Evolutionary conservation across 495 filamentous ascomycete species (phyloP), one percentile per base, ranked within the genome.

Genomic region (Penicillium tannophilum): DNA sequence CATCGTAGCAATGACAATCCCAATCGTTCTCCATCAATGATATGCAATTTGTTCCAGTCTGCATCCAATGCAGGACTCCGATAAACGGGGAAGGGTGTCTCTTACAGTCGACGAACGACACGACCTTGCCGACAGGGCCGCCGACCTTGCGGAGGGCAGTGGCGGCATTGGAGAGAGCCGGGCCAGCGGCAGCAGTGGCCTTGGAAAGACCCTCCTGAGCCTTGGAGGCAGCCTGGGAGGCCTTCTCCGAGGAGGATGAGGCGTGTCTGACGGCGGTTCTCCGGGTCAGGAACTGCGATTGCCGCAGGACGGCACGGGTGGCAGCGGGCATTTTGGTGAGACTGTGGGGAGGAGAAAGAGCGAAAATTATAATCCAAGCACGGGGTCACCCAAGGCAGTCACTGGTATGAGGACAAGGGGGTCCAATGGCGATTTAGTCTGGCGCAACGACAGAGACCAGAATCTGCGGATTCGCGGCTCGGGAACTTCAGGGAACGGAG

Each of bases 101-200:
- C 92, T 83, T 84, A 99, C 94, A 86, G 81, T 97, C 90, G 72
- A 92, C 77, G 66, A 92, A 90, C 55, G 82, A 80, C 70, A 97
- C 86, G 63, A 93, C 70, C 72, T 82, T 85, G 61, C 91, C 94
- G 42, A 90, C 92, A 58, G 90, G 84, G 62, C 94, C 94, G 70
- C 93, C 92, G 70, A 94, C 82, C 68, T 86, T 88, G 63, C 87
- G 79, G 61, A 96, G 73, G 50, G 88, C 84, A 64, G 80, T 82
- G 30, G 88, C 87, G 55, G 88, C 88, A 66, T 83, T 84, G 62
- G 83, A 82, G 64, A 96, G 77, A 54, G 86, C 90, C 59, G 89
- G 86, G 33, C 91, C 90, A 68, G 92, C 91, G 39, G 88, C 84
- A 50, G 90, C 85, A 59, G 88, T 79, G 63, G 94, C 93, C 66